Percentiles rank a stretch among this genome's conserved stretches.
phyloP scores from a whole-genome alignment of 2,329 filamentous ascomycete genomes.

The Colletotrichum truncatum region DNA sequence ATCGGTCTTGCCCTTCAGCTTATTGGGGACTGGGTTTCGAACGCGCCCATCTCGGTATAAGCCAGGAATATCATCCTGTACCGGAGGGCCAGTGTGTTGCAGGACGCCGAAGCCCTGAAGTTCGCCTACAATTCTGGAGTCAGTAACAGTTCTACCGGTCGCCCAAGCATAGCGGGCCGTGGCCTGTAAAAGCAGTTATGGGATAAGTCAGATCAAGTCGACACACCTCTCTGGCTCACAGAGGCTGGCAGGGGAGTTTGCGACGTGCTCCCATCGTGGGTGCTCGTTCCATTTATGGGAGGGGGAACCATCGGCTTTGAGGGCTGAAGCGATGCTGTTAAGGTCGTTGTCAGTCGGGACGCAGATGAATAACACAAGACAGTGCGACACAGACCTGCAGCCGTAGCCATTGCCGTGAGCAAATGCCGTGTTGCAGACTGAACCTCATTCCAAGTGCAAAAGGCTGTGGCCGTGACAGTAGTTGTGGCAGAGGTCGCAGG shows the following conservation, averaged over 20 bases:
- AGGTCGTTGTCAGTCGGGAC: neutral
- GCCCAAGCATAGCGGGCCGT: neutral
- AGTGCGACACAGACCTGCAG: neutral
- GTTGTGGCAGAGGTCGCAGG: neutral
- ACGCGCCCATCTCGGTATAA: constrained; percentile 56
- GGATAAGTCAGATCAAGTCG: neutral
- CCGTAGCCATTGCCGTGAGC: constrained; percentile 16
- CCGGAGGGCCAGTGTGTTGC: constrained; percentile 32
- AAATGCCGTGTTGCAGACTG: neutral
- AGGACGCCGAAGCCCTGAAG: constrained; percentile 30
- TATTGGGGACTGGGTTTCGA: constrained; percentile 68
- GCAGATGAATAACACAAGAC: neutral
- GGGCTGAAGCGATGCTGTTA: constrained; percentile 1
- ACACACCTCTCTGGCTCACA: constrained; percentile 11
- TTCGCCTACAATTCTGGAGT: constrained; percentile 1
- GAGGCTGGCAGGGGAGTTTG: neutral
- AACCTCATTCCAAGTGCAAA: neutral
- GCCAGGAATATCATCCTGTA: constrained; percentile 34
- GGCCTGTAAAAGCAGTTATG: neutral
- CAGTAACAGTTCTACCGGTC: neutral
- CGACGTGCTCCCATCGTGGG: neutral
- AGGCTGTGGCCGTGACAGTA: neutral
- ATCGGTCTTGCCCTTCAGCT: constrained; percentile 67
- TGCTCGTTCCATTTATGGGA: neutral
- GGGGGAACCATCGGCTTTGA: neutral